Evolutionary conservation across 768 basidiomycete species (phyloP).

Genomic region (Clitopilus hobsonii): DNA sequence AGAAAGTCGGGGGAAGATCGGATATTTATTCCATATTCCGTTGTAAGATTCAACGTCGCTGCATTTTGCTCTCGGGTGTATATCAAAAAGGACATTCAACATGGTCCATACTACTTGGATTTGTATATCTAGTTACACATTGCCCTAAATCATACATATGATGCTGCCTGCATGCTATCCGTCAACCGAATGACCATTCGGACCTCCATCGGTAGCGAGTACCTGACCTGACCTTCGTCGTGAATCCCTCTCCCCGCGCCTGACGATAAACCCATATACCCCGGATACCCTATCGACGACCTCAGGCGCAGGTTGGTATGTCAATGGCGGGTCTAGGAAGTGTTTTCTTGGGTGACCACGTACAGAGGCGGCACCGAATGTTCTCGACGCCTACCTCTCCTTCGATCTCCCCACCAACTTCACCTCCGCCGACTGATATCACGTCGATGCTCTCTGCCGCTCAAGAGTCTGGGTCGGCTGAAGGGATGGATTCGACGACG

Average conservation of each 20-base stretch:
- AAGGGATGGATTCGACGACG: no score
- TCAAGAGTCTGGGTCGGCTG: constrained; percentile 13
- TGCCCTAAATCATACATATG: background rate
- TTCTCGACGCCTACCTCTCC: constrained; percentile 42
- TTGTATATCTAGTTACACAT: background rate
- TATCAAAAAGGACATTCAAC: constrained; percentile 6
- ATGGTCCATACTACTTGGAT: constrained; percentile 6
- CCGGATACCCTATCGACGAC: background rate
- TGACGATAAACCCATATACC: background rate
- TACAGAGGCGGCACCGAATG: constrained; percentile 55
- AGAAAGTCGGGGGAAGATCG: constrained; percentile 14
- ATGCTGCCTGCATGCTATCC: no score
- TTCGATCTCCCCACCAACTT: constrained; percentile 30
- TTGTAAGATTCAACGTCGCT: constrained; percentile 38
- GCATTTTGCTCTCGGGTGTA: constrained; percentile 4
- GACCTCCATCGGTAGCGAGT: background rate
- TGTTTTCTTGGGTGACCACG: constrained; percentile 71
- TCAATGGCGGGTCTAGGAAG: constrained; percentile 67
- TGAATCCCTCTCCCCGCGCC: no score
- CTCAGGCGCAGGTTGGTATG: constrained; percentile 21
- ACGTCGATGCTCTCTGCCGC: constrained; percentile 17
- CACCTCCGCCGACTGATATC: constrained; percentile 31
- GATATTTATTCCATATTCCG: background rate
- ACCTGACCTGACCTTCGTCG: background rate
- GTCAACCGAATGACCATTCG: background rate